Percentiles rank a stretch among this genome's conserved stretches.
These are phyloP conservation scores for Macrocystidia cucumis DNA, from an alignment of 1,284 basidiomycete genomes.

Conservation along the genomic window DNA sequence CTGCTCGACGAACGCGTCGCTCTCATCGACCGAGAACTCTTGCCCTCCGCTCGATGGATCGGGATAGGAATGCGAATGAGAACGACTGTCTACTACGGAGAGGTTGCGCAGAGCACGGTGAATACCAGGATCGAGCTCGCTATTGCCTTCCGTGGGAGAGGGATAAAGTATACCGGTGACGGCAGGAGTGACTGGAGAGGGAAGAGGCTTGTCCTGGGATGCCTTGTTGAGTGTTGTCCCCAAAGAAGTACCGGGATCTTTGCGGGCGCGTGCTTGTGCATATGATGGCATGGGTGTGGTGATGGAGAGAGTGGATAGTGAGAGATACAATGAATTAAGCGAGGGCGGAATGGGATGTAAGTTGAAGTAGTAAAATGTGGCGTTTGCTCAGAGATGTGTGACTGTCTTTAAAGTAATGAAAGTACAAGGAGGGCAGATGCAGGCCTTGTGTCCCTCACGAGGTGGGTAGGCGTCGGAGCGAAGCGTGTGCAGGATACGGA, in stretches of 20 bases:
- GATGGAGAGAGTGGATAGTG: conserved; percentile 3
- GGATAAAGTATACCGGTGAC: conserved; percentile 37
- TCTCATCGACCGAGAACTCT: conserved; percentile 29
- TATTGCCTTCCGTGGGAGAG: conserved; percentile 24
- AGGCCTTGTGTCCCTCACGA: conserved; percentile 30
- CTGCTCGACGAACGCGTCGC: conserved; percentile 31
- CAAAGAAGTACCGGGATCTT: conserved; percentile 13
- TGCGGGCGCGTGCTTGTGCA: conserved; percentile 16
- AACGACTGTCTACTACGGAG: too few species aligned
- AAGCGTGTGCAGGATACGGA: conserved; percentile 18
- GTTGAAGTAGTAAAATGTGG: conserved; percentile 5
- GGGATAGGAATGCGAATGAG: conserved; percentile 22
- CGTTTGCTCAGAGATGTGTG: not conserved
- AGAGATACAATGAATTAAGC: conserved; percentile 2
- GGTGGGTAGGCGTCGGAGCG: conserved; percentile 18
- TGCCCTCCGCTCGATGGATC: too few species aligned
- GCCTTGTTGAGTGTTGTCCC: conserved; percentile 7
- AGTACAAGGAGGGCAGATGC: conserved; percentile 9
- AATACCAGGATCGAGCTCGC: conserved; percentile 21
- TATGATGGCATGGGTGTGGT: conserved; percentile 20
- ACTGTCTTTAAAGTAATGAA: conserved; percentile 8
- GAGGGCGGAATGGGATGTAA: not conserved
- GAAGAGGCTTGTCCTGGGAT: conserved; percentile 19
- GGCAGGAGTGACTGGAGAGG: conserved; percentile 30
- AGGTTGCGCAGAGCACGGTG: conserved; percentile 13